Evolutionary conservation across 1,284 basidiomycete genomes (phyloP), one percentile per base, ranked within the genome.

Genomic region (Mycosarcoma mackinlayi): DNA sequence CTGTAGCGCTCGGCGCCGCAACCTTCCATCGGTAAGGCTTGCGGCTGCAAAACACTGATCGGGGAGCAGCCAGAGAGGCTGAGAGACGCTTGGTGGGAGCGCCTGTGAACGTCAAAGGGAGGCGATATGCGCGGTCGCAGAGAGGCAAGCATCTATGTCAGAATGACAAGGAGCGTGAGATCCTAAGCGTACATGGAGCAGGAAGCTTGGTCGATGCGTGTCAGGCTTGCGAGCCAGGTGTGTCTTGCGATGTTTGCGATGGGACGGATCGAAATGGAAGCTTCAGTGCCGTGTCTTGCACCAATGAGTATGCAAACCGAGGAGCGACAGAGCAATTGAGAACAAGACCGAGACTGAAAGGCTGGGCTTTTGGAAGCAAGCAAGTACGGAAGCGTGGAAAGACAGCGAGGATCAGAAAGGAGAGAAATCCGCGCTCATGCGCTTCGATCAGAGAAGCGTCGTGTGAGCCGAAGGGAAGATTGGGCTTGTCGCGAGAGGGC

Each of bases 61-160:
- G 25, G 10, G 7, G 30, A 28, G 23, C 41, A 27, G 9, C 5
- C 14, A 5, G 41, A 24, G 13, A 42, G 21, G 27, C 28, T 3
- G 16, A 33, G 27, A 19, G 18, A 7, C 27, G 24, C 23, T 23
- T 47, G 42, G 3, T 37, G 44, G 16, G 40, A 40, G 21, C 40
- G 62, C 19, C 48, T 28, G 35, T 38, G 13, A 49, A 24, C 24
- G 49, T 39, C 44, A 27, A 62, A 56, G 40, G 33, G 11, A n/a
- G 66, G 31, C 33, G 60, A 56, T n/a, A 61, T 64, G 24, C 14
- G 51, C 44, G 67, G 67, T 49, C 57, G 60, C 19, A 70, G 34
- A 53, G 61, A 64, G 45, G 61, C 60, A 23, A 70, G 47, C 67
- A 70, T 70, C 48, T 55, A 68, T 42, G 55, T 40, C 57, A 37